phyloP scores from a whole-genome alignment of 257 asterid species.

The Oldenlandia corymbosa region DNA sequence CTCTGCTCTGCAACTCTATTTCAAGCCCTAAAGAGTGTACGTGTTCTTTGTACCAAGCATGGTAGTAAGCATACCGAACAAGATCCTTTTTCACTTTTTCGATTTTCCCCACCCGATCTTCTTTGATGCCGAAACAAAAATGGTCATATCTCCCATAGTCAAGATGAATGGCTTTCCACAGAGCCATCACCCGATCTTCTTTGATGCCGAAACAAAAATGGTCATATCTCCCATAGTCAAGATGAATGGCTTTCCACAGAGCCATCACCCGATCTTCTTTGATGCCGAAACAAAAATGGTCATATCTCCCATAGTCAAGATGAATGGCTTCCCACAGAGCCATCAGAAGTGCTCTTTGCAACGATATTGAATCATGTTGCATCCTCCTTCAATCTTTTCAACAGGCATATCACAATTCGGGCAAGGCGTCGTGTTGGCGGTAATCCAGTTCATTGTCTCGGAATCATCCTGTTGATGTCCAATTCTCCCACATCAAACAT shows the following conservation, averaged over 20 bases:
- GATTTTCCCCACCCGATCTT: conserved; percentile 7
- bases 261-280: conserved; percentile 16
- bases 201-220: conserved; percentile 47
- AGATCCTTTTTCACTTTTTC: conserved; percentile 19
- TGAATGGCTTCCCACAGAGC: conserved; percentile 60
- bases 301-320: too few relatives aligned
- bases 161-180: too few relatives aligned
- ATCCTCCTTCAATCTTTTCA: conserved; percentile 50
- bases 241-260: too few relatives aligned
- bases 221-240: conserved; percentile 18
- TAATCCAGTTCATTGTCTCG: conserved; percentile 31
- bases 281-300: conserved; percentile 46
- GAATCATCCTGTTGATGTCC: conserved; percentile 39
- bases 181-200: conserved; percentile 12
- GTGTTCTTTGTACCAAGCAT: conserved; percentile 36
- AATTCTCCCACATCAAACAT: conserved; percentile 48
- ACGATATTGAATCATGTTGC: conserved; percentile 38
- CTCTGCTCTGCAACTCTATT: conserved; percentile 18
- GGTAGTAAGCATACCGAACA: conserved; percentile 42
- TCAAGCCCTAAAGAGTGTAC: conserved; percentile 38
- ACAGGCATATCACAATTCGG: conserved; percentile 52
- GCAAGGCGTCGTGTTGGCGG: conserved; percentile 31
- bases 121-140: conserved; percentile 42
- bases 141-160: conserved; percentile 31
- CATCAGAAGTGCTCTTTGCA: conserved; percentile 61